Conservation (phyloP, 2,329 filamentous ascomycete genomes). For the Colletotrichum lindemuthianum region DNA sequence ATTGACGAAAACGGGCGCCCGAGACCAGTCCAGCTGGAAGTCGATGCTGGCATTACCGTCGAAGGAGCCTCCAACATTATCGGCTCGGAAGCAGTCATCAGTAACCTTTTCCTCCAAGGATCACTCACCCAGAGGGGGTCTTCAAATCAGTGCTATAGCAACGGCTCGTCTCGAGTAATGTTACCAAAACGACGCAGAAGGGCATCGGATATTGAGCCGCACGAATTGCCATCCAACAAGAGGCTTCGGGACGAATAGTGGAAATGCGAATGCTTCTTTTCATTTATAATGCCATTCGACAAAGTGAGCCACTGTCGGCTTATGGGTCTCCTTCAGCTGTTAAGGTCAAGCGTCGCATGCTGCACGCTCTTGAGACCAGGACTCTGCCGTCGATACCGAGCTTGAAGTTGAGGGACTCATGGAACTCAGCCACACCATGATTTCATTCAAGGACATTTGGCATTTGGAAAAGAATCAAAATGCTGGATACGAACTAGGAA, state of each 20-base stretch:
- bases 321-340: too few species aligned
- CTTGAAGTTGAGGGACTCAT: too few species aligned
- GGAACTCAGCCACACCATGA: too few species aligned
- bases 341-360: too few species aligned
- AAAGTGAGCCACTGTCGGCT: too few species aligned
- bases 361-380: too few species aligned
- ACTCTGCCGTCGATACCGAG: too few species aligned
- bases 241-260: constrained; percentile 39
- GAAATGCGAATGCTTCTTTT: too few species aligned
- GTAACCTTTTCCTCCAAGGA: constrained; percentile 41
- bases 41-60: constrained; percentile 58
- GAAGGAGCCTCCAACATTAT: constrained; percentile 57
- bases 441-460: too few species aligned
- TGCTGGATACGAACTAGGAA: too few species aligned
- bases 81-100: constrained; percentile 46
- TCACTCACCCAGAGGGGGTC: not conserved
- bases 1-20: constrained; percentile 55
- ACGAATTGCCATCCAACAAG: constrained; percentile 36
- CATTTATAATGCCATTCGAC: too few species aligned
- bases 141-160: not conserved
- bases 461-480: too few species aligned
- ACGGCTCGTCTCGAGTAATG: not conserved
- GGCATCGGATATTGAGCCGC: constrained; percentile 35
- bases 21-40: constrained; percentile 52
- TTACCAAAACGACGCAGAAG: constrained; percentile 33